Conservation (phyloP, 768 basidiomycete species). For the Lepiota brunneoincarnata region DNA sequence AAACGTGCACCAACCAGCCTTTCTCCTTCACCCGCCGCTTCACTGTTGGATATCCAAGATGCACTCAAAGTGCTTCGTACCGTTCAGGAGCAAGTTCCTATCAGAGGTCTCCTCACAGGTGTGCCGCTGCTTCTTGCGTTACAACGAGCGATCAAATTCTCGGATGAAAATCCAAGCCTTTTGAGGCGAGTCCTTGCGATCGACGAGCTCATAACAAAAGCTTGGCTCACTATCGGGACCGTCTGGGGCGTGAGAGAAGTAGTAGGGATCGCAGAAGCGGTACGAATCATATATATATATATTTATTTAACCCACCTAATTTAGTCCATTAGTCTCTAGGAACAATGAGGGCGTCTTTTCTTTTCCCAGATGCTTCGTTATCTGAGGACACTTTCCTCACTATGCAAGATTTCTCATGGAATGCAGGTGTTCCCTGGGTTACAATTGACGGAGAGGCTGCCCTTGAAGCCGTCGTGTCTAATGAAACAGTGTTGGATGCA, state of each 20-base stretch:
- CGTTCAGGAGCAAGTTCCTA: slow-evolving; percentile 70
- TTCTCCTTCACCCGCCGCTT: slow-evolving; percentile 37
- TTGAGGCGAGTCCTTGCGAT: slow-evolving; percentile 49
- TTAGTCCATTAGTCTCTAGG: slow-evolving; percentile 13
- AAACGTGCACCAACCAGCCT: slow-evolving; percentile 40
- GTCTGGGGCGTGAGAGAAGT: slow-evolving; percentile 68
- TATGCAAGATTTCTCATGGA: slow-evolving; percentile 11
- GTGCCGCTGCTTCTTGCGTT: slow-evolving; percentile 86
- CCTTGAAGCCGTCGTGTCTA: slow-evolving; percentile 53
- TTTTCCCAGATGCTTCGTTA: background rate
- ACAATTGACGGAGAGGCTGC: slow-evolving; percentile 30
- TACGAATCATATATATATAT: slow-evolving; percentile 28
- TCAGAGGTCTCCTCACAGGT: slow-evolving; percentile 71
- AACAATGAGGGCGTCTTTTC: slow-evolving; percentile 9
- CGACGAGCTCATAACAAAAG: slow-evolving; percentile 57
- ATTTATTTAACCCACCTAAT: slow-evolving; percentile 10
- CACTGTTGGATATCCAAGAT: slow-evolving; percentile 62
- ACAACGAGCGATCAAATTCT: slow-evolving; percentile 46
- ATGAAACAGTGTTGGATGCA: slow-evolving; percentile 54
- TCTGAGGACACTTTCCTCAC: slow-evolving; percentile 12
- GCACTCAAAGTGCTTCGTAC: slow-evolving; percentile 65
- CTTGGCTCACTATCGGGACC: slow-evolving; percentile 68
- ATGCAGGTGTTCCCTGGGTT: slow-evolving; percentile 2
- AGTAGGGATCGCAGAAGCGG: slow-evolving; percentile 51
- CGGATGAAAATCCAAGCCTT: slow-evolving; percentile 36